phyloP scores from a whole-genome alignment of 2,329 filamentous ascomycete genomes.

The Malbranchea cinnamomea region DNA sequence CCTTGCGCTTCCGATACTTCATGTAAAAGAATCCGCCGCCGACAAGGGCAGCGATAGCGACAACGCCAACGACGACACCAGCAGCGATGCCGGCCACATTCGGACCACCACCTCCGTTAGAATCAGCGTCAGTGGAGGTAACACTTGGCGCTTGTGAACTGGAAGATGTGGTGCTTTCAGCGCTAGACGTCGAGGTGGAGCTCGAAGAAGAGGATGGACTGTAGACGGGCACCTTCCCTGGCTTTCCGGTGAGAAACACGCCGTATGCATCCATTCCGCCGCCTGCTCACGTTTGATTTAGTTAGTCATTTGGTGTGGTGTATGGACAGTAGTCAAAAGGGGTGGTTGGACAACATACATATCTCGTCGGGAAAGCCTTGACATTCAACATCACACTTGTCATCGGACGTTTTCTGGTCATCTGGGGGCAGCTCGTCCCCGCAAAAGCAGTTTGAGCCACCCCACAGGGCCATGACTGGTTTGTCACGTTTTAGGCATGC shows the following conservation, averaged over 20 bases:
- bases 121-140: constrained; percentile 12
- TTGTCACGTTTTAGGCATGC: constrained; percentile 34
- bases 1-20: constrained; percentile 58
- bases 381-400: constrained; percentile 51
- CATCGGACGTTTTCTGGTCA: constrained; percentile 38
- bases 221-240: too few relatives aligned
- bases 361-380: constrained; percentile 45
- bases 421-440: constrained; percentile 52
- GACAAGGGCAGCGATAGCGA: constrained; percentile 49
- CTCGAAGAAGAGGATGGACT: constrained; percentile 15
- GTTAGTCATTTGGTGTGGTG: constrained; percentile 10
- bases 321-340: background rate
- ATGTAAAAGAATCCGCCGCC: constrained; percentile 61
- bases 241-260: constrained; percentile 41
- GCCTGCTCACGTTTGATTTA: constrained; percentile 30
- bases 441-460: constrained; percentile 54
- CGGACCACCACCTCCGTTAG: constrained; percentile 27
- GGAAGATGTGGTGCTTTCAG: constrained; percentile 27
- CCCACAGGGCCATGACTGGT: constrained; percentile 48
- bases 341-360: constrained; percentile 38
- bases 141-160: constrained; percentile 11
- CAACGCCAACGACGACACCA: constrained; percentile 71
- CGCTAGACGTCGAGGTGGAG: constrained; percentile 23
- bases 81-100: constrained; percentile 75
- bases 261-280: constrained; percentile 40